Conservation (phyloP, 768 basidiomycete species). For the Calocybe indica region DNA sequence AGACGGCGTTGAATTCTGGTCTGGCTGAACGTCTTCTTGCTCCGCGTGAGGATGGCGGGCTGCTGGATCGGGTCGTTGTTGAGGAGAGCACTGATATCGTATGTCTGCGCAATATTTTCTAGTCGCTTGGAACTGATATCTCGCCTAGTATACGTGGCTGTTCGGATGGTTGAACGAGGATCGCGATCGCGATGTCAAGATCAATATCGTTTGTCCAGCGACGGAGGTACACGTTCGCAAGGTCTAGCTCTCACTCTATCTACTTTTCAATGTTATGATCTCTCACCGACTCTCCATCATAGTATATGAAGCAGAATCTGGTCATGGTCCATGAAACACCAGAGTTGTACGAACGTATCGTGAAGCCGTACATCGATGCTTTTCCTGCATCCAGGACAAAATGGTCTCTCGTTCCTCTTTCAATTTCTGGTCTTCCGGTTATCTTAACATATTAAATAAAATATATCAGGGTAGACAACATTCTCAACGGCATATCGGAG, state of each 20-base stretch:
- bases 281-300: background rate
- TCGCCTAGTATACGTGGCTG: conserved; percentile 74
- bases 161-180: conserved; percentile 54
- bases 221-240: conserved; percentile 86
- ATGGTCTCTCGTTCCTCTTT: conserved; percentile 44
- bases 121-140: background rate
- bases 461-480: conserved; percentile 82
- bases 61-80: conserved; percentile 36
- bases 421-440: background rate
- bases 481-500: conserved; percentile 74
- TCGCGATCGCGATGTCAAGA: conserved; percentile 58
- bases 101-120: conserved; percentile 14
- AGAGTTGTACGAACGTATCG: conserved; percentile 60
- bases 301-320: conserved; percentile 74
- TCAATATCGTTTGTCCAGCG: conserved; percentile 84
- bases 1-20: conserved; percentile 52
- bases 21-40: conserved; percentile 31
- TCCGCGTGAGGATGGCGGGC: conserved; percentile 13
- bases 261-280: background rate
- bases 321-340: conserved; percentile 82
- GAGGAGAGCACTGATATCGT: conserved; percentile 69
- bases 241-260: conserved; percentile 32
- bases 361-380: conserved; percentile 71
- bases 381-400: conserved; percentile 74
- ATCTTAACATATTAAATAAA: background rate